A percentile compares a stretch with the other conserved stretches of the same genome.
phyloP scores from a whole-genome alignment of 2,329 filamentous ascomycete species.

The Ophiocordyceps camponoti-leonardi region DNA sequence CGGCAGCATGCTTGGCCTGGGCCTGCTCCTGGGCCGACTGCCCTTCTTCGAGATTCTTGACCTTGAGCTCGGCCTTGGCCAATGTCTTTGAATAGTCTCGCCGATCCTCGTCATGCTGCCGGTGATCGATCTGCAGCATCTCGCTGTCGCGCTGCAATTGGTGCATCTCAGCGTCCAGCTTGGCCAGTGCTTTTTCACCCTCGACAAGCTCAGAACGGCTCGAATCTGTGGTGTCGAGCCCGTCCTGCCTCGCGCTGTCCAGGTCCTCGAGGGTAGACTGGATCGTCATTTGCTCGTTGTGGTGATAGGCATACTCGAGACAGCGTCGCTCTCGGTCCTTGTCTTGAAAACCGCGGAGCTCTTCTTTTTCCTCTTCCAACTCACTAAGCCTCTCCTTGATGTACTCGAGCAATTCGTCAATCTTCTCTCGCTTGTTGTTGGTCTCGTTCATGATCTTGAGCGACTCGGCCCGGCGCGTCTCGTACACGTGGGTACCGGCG shows the following conservation, averaged over 20 bases:
- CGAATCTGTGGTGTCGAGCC: constrained; percentile 69
- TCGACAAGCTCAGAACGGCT: constrained; percentile 60
- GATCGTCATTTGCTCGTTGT: constrained; percentile 71
- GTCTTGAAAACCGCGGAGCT: constrained; percentile 82
- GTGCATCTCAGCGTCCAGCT: constrained; percentile 63
- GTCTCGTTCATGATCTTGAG: constrained; percentile 96
- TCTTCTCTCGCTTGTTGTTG: constrained; percentile 84
- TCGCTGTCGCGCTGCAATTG: constrained; percentile 70
- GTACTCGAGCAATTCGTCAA: constrained; percentile 79
- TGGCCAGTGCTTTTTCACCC: constrained; percentile 62
- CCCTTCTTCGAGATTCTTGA: constrained; percentile 68
- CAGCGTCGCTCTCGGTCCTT: constrained; percentile 86
- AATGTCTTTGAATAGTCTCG: constrained; percentile 62
- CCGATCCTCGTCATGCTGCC: constrained; percentile 78
- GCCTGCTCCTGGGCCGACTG: constrained; percentile 62
- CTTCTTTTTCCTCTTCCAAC: constrained; percentile 93
- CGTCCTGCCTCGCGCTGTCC: constrained; percentile 64
- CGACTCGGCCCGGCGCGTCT: constrained; percentile 77
- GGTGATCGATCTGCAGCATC: constrained; percentile 67
- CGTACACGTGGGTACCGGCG: constrained; percentile 95
- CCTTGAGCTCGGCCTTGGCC: constrained; percentile 73
- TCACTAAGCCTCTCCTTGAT: constrained; percentile 82
- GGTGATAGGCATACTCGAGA: constrained; percentile 86
- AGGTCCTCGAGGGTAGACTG: constrained; percentile 64
- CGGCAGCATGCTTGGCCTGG: constrained; percentile 51